Percentiles rank a stretch among this genome's conserved stretches.
These are phyloP conservation scores for Backusella macrospora DNA, from an alignment of 192 early-diverging fungal species.

Conservation along the genomic window DNA sequence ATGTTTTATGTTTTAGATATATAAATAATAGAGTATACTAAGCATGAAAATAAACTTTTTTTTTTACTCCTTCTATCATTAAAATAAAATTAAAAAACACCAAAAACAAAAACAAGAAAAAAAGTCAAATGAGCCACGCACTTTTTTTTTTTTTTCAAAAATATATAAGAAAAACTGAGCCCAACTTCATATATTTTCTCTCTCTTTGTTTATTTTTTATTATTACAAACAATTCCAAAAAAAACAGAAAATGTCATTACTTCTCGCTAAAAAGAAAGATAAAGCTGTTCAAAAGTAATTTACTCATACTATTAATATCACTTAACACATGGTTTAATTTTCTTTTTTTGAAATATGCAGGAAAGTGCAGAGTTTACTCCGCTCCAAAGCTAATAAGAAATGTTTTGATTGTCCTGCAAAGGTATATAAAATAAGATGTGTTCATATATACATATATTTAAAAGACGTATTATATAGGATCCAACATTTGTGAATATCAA, in stretches of 20 bases:
- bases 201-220: background rate
- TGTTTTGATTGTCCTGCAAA: conserved; percentile 14
- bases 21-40: too few species aligned
- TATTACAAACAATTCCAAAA: background rate
- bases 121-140: background rate
- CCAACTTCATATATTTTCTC: background rate
- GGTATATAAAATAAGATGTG: background rate
- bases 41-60: background rate
- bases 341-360: background rate
- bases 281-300: conserved; percentile 12
- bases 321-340: background rate
- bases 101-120: background rate
- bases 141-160: background rate
- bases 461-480: background rate
- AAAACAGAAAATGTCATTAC: background rate
- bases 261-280: conserved; percentile 2
- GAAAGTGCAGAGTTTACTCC: conserved; percentile 5
- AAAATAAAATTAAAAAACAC: background rate
- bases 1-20: too few species aligned
- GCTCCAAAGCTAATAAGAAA: conserved; percentile 5
- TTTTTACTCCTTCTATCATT: background rate
- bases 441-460: background rate
- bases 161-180: conserved; percentile 12
- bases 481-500: conserved; percentile 14
- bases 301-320: background rate